Conservation (phyloP, 345 rosid genomes). For the Sisymbrium irio region DNA sequence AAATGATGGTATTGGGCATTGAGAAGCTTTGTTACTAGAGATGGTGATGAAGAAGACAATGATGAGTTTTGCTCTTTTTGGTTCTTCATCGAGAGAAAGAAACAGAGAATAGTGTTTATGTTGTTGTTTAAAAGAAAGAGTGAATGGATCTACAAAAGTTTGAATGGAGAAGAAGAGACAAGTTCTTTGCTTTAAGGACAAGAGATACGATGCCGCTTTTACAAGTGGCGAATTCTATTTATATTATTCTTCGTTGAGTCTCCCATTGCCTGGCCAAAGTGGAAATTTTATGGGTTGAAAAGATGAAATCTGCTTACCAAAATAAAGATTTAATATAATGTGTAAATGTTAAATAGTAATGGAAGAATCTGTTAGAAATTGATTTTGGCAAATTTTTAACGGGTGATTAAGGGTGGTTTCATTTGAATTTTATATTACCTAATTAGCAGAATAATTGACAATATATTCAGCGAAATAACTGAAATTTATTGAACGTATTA, state of each 20-base stretch:
- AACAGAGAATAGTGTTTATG: background rate
- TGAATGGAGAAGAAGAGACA: conserved; percentile 27
- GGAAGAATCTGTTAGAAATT: background rate
- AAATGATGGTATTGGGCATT: conserved; percentile 47
- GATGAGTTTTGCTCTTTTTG: conserved; percentile 36
- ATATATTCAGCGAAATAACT: too few relatives aligned
- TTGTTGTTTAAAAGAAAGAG: conserved; percentile 13
- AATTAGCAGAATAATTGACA: background rate
- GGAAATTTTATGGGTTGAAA: background rate
- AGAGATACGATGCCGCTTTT: conserved; percentile 34
- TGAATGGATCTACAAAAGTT: conserved; percentile 16
- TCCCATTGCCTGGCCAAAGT: background rate
- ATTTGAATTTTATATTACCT: background rate
- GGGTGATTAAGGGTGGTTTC: background rate
- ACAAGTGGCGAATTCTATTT: conserved; percentile 26
- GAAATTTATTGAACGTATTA: background rate
- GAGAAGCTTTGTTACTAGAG: conserved; percentile 33
- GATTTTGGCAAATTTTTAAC: background rate
- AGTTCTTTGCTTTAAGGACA: conserved; percentile 44
- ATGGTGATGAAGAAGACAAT: conserved; percentile 21
- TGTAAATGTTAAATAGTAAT: background rate
- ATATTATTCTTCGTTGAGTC: background rate
- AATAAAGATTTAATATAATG: background rate
- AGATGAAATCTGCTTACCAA: background rate
- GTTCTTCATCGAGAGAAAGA: conserved; percentile 32